phyloP scores from a whole-genome alignment of 129 eudicot species.

The Centella asiatica region DNA sequence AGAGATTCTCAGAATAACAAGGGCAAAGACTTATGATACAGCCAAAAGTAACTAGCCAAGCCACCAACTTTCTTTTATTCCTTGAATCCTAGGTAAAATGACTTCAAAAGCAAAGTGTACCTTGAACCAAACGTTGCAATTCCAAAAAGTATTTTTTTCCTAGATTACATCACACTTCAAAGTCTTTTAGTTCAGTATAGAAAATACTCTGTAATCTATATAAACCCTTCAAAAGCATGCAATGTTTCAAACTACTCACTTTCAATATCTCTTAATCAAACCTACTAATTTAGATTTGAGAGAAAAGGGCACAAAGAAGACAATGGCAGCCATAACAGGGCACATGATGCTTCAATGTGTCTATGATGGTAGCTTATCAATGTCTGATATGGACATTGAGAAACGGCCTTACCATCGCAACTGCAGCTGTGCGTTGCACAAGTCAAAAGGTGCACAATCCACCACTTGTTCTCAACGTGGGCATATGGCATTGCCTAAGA shows the following conservation, averaged over 20 bases:
- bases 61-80: no score
- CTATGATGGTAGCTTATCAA: conserved; percentile 18
- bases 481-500: conserved; percentile 8
- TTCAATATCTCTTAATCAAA: neutral
- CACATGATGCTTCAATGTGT: conserved; percentile 4
- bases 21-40: neutral
- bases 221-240: neutral
- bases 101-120: neutral
- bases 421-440: conserved; percentile 23
- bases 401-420: conserved; percentile 23
- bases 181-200: neutral
- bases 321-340: conserved; percentile 6
- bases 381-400: conserved; percentile 8
- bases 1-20: no score
- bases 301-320: neutral
- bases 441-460: neutral
- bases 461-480: neutral
- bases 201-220: neutral
- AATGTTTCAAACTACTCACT: neutral
- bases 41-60: no score
- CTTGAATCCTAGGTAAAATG: neutral
- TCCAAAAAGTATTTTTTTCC: neutral
- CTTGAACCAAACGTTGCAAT: neutral
- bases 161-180: neutral
- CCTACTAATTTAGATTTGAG: neutral